Percentiles rank a stretch among this genome's conserved stretches.
These are phyloP conservation scores for Acacia confusa DNA, from an alignment of 306 rosid genomes.

Conservation along the genomic window DNA sequence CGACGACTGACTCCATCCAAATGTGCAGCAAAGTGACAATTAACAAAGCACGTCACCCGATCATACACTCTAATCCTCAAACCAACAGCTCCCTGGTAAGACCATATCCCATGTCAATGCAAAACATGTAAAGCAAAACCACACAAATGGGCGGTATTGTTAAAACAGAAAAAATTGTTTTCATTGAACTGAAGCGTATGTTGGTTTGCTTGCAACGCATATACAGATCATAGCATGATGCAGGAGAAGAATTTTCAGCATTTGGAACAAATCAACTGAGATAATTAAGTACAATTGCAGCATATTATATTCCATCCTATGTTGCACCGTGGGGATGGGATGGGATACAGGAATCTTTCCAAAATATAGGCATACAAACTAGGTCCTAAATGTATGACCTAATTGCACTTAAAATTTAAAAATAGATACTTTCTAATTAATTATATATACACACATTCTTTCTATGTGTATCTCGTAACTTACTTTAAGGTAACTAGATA, in stretches of 20 bases:
- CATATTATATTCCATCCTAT: neutral
- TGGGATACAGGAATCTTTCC: neutral
- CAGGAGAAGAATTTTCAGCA: slow-evolving; percentile 8
- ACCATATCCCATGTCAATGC: slow-evolving; percentile 41
- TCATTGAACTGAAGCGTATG: slow-evolving; percentile 18
- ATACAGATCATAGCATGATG: slow-evolving; percentile 1
- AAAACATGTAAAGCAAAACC: slow-evolving; percentile 15
- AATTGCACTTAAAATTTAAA: too few relatives aligned
- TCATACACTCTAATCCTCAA: slow-evolving; percentile 88
- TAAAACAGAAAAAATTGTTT: neutral
- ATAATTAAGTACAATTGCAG: slow-evolving; percentile 5
- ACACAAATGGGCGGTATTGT: slow-evolving; percentile 1
- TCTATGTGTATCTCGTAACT: too few relatives aligned
- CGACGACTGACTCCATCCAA: slow-evolving; percentile 92
- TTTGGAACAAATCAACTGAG: slow-evolving; percentile 6
- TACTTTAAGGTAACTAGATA: too few relatives aligned
- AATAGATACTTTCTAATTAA: too few relatives aligned
- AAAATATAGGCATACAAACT: too few relatives aligned
- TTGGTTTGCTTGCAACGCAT: slow-evolving; percentile 4
- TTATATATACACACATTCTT: too few relatives aligned
- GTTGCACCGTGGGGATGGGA: neutral
- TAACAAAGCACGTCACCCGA: slow-evolving; percentile 81
- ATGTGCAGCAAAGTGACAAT: slow-evolving; percentile 99
- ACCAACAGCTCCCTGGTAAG: slow-evolving; percentile 98
- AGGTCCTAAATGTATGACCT: too few relatives aligned